phyloP scores from a whole-genome alignment of 805 yeast species.

The Ogataea thermomethanolica region DNA sequence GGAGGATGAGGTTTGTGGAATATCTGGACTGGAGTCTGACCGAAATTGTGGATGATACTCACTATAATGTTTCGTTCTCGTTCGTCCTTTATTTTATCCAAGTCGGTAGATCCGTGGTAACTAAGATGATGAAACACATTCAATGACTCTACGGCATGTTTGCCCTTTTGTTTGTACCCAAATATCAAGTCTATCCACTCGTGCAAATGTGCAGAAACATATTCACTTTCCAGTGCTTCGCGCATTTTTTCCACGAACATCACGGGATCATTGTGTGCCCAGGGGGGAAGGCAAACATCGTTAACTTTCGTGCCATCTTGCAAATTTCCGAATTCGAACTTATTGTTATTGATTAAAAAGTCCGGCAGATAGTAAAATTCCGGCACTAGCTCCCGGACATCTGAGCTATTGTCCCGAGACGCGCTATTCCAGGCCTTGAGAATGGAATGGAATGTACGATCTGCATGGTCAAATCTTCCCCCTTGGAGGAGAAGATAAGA shows the following conservation, averaged over 20 bases:
- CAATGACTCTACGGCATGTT: slow-evolving; percentile 57
- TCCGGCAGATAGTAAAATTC: slow-evolving; percentile 85
- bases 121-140: slow-evolving; percentile 85
- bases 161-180: slow-evolving; percentile 77
- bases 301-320: slow-evolving; percentile 57
- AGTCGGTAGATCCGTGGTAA: slow-evolving; percentile 77
- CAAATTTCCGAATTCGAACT: slow-evolving; percentile 64
- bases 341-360: slow-evolving; percentile 61
- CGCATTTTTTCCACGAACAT: slow-evolving; percentile 71
- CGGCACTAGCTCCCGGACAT: slow-evolving; percentile 83
- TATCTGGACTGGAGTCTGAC: slow-evolving; percentile 80
- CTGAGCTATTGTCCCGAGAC: slow-evolving; percentile 75
- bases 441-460: slow-evolving; percentile 70
- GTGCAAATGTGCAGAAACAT: slow-evolving; percentile 72
- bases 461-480: slow-evolving; percentile 87
- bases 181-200: slow-evolving; percentile 84
- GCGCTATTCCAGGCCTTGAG: slow-evolving; percentile 82
- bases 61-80: slow-evolving; percentile 72
- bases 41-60: slow-evolving; percentile 87
- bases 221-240: slow-evolving; percentile 79
- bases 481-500: slow-evolving; percentile 79
- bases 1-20: slow-evolving; percentile 66
- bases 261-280: slow-evolving; percentile 79
- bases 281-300: slow-evolving; percentile 71
- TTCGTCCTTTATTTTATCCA: slow-evolving; percentile 71